phyloP scores from a whole-genome alignment of 306 rosid genomes.

The Vicia faba region DNA sequence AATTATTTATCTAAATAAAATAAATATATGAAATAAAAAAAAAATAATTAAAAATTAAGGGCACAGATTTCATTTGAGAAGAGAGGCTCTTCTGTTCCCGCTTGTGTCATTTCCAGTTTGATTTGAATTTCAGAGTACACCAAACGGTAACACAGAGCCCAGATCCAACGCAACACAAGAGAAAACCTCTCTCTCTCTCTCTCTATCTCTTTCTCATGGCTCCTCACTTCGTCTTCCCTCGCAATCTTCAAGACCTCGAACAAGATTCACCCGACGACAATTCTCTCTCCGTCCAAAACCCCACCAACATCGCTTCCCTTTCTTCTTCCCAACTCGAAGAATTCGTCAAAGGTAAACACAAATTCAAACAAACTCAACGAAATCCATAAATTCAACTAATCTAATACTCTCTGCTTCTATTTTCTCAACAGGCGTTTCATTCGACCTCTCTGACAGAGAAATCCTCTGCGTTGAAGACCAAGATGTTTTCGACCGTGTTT shows the following conservation, averaged over 20 bases:
- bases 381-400: too few species aligned
- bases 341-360: constrained; percentile 63
- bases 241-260: constrained; percentile 62
- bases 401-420: too few species aligned
- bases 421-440: constrained; percentile 47
- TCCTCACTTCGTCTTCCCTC: constrained; percentile 77
- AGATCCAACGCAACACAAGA: background rate
- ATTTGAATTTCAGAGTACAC: constrained; percentile 27
- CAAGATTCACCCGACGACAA: constrained; percentile 54
- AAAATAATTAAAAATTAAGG: too few species aligned
- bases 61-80: background rate
- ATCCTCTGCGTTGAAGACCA: constrained; percentile 79
- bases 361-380: too few species aligned
- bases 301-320: constrained; percentile 50
- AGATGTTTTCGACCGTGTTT: constrained; percentile 78
- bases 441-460: constrained; percentile 89
- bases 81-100: constrained; percentile 25
- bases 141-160: background rate
- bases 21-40: too few species aligned
- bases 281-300: constrained; percentile 58
- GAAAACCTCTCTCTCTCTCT: constrained; percentile 35
- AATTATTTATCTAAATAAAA: too few species aligned
- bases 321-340: constrained; percentile 75
- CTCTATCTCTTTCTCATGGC: constrained; percentile 58
- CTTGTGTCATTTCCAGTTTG: constrained; percentile 8